phyloP scores from a whole-genome alignment of 139 green algal species.

The Chlorella sp. region DNA sequence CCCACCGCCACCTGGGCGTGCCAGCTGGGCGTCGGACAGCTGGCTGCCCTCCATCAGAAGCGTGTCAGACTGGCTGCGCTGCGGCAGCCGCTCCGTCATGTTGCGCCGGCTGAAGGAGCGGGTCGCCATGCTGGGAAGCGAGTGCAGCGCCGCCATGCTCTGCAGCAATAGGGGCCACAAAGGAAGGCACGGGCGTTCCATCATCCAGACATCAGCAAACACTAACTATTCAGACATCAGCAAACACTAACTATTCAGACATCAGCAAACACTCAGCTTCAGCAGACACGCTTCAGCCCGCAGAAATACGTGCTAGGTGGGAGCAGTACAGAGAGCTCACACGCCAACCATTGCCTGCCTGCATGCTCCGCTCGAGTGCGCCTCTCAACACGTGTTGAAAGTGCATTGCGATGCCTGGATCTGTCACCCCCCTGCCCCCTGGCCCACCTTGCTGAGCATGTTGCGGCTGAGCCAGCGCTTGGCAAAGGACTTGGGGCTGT shows the following conservation, averaged over 20 bases:
- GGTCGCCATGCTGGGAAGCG: not conserved
- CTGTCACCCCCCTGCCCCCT: too few species aligned
- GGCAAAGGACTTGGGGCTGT: conserved; percentile 12
- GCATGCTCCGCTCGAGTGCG: too few species aligned
- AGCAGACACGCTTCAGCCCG: too few species aligned
- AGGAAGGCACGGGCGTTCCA: not conserved
- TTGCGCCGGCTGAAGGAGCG: conserved; percentile 1
- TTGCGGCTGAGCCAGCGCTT: conserved; percentile 7
- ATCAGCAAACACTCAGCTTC: too few species aligned
- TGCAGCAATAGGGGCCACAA: not conserved
- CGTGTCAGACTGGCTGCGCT: conserved; percentile 1
- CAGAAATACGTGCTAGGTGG: not conserved
- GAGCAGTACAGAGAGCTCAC: not conserved
- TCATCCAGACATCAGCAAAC: too few species aligned
- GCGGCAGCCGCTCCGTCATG: not conserved
- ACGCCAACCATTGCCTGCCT: not conserved
- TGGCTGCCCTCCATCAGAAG: not conserved
- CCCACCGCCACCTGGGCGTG: not conserved
- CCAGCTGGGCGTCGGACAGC: conserved; percentile 2
- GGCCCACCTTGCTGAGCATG: not conserved
- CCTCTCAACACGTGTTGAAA: not conserved
- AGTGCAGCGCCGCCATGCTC: conserved; percentile 25
- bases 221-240: too few species aligned
- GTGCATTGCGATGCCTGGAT: too few species aligned
- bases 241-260: too few species aligned